Evolutionary conservation across 768 basidiomycete species (phyloP).

Genomic region (Pleurotus ostreatus): DNA sequence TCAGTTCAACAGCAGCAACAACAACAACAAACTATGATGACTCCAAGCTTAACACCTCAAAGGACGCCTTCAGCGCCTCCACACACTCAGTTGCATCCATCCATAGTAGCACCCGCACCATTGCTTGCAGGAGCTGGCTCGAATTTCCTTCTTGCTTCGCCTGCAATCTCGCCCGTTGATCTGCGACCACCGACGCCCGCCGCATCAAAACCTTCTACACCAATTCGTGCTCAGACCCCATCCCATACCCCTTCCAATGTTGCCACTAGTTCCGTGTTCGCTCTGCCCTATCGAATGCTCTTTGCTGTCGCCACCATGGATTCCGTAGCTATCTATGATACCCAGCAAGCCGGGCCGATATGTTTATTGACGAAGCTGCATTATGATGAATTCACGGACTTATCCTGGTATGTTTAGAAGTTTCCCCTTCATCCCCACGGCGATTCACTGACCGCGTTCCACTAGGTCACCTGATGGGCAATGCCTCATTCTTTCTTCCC

Average conservation of each 20-base stretch:
- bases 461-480: slow-evolving; percentile 95
- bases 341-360: slow-evolving; percentile 90
- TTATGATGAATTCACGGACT: slow-evolving; percentile 96
- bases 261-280: slow-evolving; percentile 67
- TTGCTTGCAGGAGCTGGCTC: slow-evolving; percentile 25
- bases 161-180: slow-evolving; percentile 53
- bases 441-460: no score
- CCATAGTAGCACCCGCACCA: slow-evolving; percentile 48
- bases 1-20: background rate
- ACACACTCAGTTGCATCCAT: slow-evolving; percentile 17
- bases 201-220: slow-evolving; percentile 50
- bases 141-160: slow-evolving; percentile 36
- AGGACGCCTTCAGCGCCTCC: slow-evolving; percentile 23
- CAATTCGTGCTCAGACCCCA: slow-evolving; percentile 26
- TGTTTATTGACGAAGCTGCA: slow-evolving; percentile 92
- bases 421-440: background rate
- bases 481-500: slow-evolving; percentile 83
- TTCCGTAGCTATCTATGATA: slow-evolving; percentile 91
- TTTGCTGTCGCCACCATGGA: slow-evolving; percentile 98
- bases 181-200: slow-evolving; percentile 58
- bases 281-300: slow-evolving; percentile 89
- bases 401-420: slow-evolving; percentile 76
- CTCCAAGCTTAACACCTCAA: slow-evolving; percentile 26
- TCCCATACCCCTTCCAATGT: slow-evolving; percentile 10
- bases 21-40: background rate